Conservation (phyloP, 371 early-diverging fungal genomes). For the Zychaea mexicana region DNA sequence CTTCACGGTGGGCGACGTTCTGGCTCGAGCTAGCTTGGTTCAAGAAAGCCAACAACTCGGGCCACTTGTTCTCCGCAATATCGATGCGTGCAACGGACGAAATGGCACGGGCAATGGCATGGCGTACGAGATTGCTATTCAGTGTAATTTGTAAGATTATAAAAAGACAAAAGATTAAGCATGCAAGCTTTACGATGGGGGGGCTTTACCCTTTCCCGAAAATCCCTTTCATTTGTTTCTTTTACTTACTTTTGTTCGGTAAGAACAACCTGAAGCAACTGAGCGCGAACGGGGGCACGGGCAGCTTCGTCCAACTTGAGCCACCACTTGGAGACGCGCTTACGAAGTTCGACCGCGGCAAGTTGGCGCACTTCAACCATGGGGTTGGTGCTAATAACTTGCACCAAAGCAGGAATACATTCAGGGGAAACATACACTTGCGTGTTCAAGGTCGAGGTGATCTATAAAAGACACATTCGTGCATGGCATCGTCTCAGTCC, state of each 20-base stretch:
- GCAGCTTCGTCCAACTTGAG: constrained; percentile 53
- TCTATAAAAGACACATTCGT: constrained; percentile 33
- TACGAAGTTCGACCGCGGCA: constrained; percentile 89
- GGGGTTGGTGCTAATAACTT: constrained; percentile 61
- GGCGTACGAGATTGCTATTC: constrained; percentile 71
- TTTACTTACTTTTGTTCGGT: constrained; percentile 68
- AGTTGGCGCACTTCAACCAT: constrained; percentile 78
- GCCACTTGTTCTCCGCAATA: constrained; percentile 76
- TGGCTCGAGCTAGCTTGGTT: constrained; percentile 71
- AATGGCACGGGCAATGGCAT: constrained; percentile 81
- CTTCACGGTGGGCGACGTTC: constrained; percentile 75
- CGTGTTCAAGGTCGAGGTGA: constrained; percentile 67
- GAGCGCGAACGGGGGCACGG: constrained; percentile 62
- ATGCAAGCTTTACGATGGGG: not conserved
- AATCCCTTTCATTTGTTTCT: not conserved
- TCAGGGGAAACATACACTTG: constrained; percentile 64
- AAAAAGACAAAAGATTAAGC: not conserved
- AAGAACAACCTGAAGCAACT: constrained; percentile 68
- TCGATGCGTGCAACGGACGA: constrained; percentile 83
- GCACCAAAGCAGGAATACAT: constrained; percentile 75
- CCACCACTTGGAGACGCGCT: constrained; percentile 78
- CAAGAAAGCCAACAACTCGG: constrained; percentile 73
- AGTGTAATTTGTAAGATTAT: not conserved
- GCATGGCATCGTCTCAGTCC: no score
- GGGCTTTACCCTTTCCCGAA: not conserved